Percentiles rank a stretch among this genome's conserved stretches.
phyloP scores from a whole-genome alignment of 2,329 filamentous ascomycete species.

The Fusarium beomiforme region DNA sequence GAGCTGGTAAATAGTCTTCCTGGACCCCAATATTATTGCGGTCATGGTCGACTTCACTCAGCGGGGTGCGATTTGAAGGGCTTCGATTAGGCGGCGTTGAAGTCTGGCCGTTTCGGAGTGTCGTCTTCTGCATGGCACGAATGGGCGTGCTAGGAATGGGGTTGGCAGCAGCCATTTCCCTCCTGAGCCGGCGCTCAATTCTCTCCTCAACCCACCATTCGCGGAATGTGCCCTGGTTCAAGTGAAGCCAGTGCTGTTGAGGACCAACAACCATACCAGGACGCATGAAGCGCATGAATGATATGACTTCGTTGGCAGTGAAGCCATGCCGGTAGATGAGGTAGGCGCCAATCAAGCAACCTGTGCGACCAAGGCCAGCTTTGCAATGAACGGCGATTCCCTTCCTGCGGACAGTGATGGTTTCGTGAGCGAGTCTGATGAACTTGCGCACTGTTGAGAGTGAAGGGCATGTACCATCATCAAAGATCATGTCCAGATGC shows the following conservation, averaged over 20 bases:
- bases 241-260: slow-evolving; percentile 98
- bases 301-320: slow-evolving; percentile 96
- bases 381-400: slow-evolving; percentile 99
- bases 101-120: slow-evolving; percentile 71
- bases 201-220: slow-evolving; percentile 98
- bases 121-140: slow-evolving; percentile 69
- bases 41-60: slow-evolving; percentile 95
- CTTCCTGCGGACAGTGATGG: slow-evolving; percentile 89
- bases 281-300: slow-evolving; percentile 99
- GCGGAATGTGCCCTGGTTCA: slow-evolving; percentile 97
- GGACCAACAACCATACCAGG: slow-evolving; percentile 99
- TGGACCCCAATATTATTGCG: slow-evolving; percentile 72
- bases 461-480: slow-evolving; percentile 95
- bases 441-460: slow-evolving; percentile 92
- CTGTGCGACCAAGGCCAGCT: slow-evolving; percentile 92
- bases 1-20: slow-evolving; percentile 92
- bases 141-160: slow-evolving; percentile 67
- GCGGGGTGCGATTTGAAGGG: slow-evolving; percentile 79
- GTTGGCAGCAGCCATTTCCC: slow-evolving; percentile 64
- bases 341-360: slow-evolving; percentile 96
- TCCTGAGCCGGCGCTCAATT: slow-evolving; percentile 73
- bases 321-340: slow-evolving; percentile 97
- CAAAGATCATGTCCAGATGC: slow-evolving; percentile 99
- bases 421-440: slow-evolving; percentile 93
- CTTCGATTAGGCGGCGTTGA: slow-evolving; percentile 87